A percentile compares a stretch with the other conserved stretches of the same genome.
phyloP scores from a whole-genome alignment of 371 early-diverging fungal species.

The Mucor circinelloides region DNA sequence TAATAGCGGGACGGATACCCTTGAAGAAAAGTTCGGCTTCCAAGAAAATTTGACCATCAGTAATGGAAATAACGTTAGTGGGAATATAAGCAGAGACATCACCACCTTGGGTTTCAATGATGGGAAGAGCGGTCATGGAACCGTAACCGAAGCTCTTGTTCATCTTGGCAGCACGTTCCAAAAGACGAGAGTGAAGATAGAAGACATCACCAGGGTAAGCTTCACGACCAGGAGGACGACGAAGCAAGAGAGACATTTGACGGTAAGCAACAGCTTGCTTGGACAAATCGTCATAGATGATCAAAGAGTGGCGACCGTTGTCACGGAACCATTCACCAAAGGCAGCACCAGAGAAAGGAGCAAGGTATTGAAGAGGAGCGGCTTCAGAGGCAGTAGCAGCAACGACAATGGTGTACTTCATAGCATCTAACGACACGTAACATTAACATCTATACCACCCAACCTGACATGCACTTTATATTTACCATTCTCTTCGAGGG shows the following conservation, averaged over 20 bases:
- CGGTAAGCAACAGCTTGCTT: conserved; percentile 98
- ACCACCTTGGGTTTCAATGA: conserved; percentile 98
- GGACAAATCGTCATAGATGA: conserved; percentile 97
- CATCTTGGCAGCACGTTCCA: conserved; percentile 98
- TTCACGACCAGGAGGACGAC: conserved; percentile 98
- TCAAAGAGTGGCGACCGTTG: conserved; percentile 92
- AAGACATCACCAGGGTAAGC: conserved; percentile 98
- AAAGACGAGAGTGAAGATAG: conserved; percentile 96
- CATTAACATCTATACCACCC: too few relatives aligned
- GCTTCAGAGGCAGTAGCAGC: conserved; percentile 97
- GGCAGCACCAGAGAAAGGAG: conserved; percentile 95
- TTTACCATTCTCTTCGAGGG: too few relatives aligned
- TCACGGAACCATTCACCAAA: conserved; percentile 96
- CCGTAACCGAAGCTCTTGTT: conserved; percentile 90
- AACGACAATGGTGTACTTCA: conserved; percentile 93
- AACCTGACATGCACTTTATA: too few relatives aligned
- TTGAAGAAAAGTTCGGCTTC: conserved; percentile 99
- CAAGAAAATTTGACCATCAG: conserved; percentile 92
- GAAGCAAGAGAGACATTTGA: conserved; percentile 96
- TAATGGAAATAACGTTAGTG: conserved; percentile 98
- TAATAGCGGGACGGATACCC: conserved; percentile 97
- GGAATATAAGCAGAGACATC: conserved; percentile 99
- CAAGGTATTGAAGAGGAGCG: conserved; percentile 95
- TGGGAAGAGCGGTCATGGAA: conserved; percentile 95
- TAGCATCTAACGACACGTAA: conserved; percentile 24